These are phyloP conservation scores for Fusarium compactum DNA, from an alignment of 2,329 filamentous ascomycete genomes.

Conservation along the genomic window DNA sequence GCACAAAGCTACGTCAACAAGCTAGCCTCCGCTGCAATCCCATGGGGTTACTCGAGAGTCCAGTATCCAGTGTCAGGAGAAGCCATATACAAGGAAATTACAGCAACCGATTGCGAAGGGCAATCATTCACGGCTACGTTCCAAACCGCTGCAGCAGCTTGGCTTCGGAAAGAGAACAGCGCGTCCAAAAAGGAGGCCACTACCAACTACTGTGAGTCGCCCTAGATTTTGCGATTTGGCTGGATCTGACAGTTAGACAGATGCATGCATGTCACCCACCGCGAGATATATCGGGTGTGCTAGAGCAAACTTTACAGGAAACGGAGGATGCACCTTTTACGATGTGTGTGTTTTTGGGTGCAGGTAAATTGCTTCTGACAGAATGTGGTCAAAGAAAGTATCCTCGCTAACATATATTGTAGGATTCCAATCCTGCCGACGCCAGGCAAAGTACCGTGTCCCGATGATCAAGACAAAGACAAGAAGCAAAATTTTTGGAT, in stretches of 20 bases:
- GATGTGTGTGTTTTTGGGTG: background rate
- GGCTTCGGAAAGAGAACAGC: conserved; percentile 42
- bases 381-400: background rate
- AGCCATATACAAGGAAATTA: background rate
- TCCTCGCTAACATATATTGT: background rate
- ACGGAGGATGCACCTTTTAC: background rate
- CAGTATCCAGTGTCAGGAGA: background rate
- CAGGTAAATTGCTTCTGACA: background rate
- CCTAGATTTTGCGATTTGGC: background rate
- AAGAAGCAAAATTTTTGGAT: background rate
- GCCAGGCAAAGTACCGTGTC: background rate
- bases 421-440: background rate
- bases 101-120: background rate
- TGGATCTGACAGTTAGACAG: background rate
- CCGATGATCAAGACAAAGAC: background rate
- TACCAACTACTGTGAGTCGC: conserved; percentile 1
- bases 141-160: conserved; percentile 48
- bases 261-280: background rate
- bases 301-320: background rate
- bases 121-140: conserved; percentile 46
- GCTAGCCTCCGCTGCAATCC: background rate
- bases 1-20: background rate
- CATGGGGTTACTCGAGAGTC: background rate
- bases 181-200: background rate
- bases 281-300: background rate